Conservation (phyloP, 495 filamentous ascomycete species). For the Pyrenula aspistea region DNA sequence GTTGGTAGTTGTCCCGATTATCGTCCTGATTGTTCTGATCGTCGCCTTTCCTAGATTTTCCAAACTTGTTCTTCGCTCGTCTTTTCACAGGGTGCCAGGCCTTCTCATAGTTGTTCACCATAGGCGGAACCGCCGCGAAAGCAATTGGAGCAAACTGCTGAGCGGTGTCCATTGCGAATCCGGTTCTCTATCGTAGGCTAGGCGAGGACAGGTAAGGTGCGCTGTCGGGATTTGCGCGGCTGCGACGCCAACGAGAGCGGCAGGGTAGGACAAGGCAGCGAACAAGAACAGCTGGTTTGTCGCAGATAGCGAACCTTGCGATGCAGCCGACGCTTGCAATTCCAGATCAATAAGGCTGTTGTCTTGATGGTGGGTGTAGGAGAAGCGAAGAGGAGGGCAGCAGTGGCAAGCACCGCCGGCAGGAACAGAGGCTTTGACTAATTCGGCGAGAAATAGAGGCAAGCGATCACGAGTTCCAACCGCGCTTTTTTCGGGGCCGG, state of each 20-base stretch:
- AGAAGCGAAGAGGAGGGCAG: neutral
- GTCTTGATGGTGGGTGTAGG: neutral
- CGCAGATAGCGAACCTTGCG: neutral
- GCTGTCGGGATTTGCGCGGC: neutral
- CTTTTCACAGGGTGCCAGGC: slow-evolving; percentile 13
- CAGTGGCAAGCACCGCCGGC: neutral
- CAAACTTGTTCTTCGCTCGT: slow-evolving; percentile 9
- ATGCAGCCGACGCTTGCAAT: neutral
- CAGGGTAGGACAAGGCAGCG: neutral
- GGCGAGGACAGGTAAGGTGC: neutral
- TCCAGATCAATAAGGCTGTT: too few species aligned
- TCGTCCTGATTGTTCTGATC: slow-evolving; percentile 9
- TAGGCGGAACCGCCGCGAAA: slow-evolving; percentile 8
- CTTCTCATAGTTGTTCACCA: slow-evolving; percentile 15
- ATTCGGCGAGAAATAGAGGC: too few species aligned
- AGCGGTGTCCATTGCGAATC: neutral
- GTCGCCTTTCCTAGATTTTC: slow-evolving; percentile 15
- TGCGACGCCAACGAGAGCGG: neutral
- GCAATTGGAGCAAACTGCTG: slow-evolving; percentile 9
- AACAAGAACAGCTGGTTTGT: neutral
- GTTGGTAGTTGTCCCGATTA: slow-evolving; percentile 3
- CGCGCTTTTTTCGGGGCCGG: neutral
- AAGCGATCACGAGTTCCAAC: neutral
- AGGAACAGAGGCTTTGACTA: neutral
- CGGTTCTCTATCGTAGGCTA: neutral